phyloP scores from a whole-genome alignment of 1,139 yeast species.

The Sugiyamaella grinbergsii region DNA sequence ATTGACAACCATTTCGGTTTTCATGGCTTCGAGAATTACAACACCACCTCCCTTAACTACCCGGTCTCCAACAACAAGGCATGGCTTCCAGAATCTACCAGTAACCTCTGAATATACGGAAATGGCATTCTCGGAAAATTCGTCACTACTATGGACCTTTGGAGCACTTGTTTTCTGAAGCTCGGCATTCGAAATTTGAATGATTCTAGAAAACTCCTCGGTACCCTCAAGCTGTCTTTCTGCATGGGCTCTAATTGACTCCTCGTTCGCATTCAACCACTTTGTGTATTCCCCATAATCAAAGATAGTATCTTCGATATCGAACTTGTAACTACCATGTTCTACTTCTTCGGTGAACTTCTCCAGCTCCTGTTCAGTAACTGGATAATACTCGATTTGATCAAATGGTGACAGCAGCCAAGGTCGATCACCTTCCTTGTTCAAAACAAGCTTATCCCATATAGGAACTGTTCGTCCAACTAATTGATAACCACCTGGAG shows the following conservation, averaged over 20 bases:
- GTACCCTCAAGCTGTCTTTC: conserved; percentile 75
- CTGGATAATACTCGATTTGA: conserved; percentile 93
- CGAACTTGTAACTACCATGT: conserved; percentile 78
- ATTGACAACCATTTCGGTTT: conserved; percentile 89
- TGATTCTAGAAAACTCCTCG: conserved; percentile 79
- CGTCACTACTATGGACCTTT: conserved; percentile 38
- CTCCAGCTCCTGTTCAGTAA: conserved; percentile 79
- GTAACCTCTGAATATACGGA: conserved; percentile 90
- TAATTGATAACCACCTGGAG: conserved; percentile 98
- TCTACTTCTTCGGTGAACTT: conserved; percentile 68
- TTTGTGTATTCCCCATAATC: conserved; percentile 75
- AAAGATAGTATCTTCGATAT: conserved; percentile 74
- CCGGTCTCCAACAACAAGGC: conserved; percentile 76
- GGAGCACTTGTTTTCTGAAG: conserved; percentile 49
- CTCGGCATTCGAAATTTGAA: conserved; percentile 81
- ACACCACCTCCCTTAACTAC: conserved; percentile 78
- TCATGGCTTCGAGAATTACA: conserved; percentile 95
- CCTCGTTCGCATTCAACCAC: conserved; percentile 75
- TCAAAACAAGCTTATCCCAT: conserved; percentile 91
- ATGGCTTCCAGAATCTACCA: conserved; percentile 95
- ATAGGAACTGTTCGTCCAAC: conserved; percentile 96
- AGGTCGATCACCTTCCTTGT: conserved; percentile 59
- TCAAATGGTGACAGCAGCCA: conserved; percentile 93
- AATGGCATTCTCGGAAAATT: conserved; percentile 72
- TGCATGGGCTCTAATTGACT: conserved; percentile 71